Evolutionary conservation across 176 grass and related monocot species (phyloP).

Genomic region (Eragrostis curvula): DNA sequence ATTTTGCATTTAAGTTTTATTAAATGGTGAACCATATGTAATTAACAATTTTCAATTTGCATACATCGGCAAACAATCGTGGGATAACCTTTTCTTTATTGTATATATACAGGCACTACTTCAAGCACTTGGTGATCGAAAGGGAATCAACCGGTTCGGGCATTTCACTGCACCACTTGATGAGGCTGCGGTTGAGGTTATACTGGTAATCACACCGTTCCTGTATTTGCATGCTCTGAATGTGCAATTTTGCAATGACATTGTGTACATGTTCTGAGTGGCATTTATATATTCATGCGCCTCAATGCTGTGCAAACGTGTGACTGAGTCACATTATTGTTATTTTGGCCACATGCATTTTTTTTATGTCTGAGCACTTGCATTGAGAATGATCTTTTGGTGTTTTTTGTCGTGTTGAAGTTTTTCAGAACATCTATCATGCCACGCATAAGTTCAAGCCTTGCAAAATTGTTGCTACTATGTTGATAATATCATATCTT

Average conservation of each 20-base stretch:
- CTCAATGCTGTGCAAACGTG: not conserved
- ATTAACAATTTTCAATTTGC: constrained; percentile 6
- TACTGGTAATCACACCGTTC: constrained; percentile 58
- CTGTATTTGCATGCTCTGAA: constrained; percentile 11
- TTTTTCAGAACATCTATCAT: constrained; percentile 15
- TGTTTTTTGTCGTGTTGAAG: constrained; percentile 11
- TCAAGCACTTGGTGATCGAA: constrained; percentile 93
- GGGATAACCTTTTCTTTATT: not conserved
- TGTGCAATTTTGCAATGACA: constrained; percentile 19
- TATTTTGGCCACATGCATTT: not conserved
- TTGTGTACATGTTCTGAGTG: not conserved
- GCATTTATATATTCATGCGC: constrained; percentile 5
- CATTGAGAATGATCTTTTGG: not conserved
- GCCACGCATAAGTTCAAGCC: not conserved
- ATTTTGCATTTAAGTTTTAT: not conserved
- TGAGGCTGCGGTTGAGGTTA: constrained; percentile 90
- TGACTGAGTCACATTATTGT: not conserved
- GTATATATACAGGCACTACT: constrained; percentile 69
- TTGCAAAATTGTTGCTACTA: not conserved
- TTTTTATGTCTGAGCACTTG: not conserved
- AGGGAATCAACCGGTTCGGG: constrained; percentile 86
- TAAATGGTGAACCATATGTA: not conserved
- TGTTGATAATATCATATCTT: constrained; percentile 1
- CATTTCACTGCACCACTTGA: constrained; percentile 95
- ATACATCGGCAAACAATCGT: not conserved